Evolutionary conservation across 305 asterid species (phyloP).

Genomic region (Fraxinus latifolia): DNA sequence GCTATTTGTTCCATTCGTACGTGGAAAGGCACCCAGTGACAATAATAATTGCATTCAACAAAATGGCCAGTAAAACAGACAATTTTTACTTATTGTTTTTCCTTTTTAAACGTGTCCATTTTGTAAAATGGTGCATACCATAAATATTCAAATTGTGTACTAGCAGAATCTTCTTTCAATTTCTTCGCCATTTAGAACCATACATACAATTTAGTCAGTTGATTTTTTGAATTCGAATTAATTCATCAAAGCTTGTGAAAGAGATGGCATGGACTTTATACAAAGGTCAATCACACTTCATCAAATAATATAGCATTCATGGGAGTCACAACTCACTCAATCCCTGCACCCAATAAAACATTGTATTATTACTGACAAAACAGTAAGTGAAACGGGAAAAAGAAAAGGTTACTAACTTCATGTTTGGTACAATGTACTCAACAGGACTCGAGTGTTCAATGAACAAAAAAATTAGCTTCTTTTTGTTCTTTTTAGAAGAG

Average conservation of each 20-base stretch:
- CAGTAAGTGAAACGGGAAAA: background rate
- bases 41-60: background rate
- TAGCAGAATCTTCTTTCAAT: background rate
- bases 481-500: background rate
- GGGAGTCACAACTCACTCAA: background rate
- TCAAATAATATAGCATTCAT: background rate
- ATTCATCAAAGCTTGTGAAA: background rate
- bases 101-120: background rate
- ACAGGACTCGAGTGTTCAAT: background rate
- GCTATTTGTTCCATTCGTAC: background rate
- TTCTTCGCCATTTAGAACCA: background rate
- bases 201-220: background rate
- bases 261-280: background rate
- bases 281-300: background rate
- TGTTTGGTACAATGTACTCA: background rate
- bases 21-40: background rate
- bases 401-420: background rate
- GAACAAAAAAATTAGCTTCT: background rate
- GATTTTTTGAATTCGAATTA: background rate
- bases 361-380: background rate
- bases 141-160: background rate
- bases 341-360: background rate
- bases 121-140: background rate
- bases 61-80: background rate
- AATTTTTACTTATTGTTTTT: background rate